Conservation (phyloP, 768 basidiomycete species). For the button mushroom (Agaricus bisporus) region DNA sequence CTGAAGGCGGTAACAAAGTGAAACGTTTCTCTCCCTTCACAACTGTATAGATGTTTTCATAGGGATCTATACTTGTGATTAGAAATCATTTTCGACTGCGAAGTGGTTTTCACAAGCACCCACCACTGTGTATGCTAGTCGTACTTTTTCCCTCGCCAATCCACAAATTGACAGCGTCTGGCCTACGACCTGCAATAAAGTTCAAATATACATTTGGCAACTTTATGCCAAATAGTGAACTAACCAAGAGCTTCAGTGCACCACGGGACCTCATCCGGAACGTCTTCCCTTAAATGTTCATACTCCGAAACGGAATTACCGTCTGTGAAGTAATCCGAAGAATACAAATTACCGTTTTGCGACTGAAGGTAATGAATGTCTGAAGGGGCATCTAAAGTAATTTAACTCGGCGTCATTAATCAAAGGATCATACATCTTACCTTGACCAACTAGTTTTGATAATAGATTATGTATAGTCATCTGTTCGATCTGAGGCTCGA, state of each 20-base stretch:
- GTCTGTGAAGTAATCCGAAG: constrained; percentile 21
- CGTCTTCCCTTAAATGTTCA: constrained; percentile 50
- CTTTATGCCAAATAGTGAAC: constrained; percentile 14
- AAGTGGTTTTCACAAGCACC: constrained; percentile 6
- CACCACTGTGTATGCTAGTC: constrained; percentile 86
- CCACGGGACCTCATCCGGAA: constrained; percentile 66
- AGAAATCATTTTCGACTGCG: neutral
- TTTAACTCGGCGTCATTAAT: neutral
- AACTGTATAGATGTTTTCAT: constrained; percentile 92
- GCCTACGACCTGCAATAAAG: constrained; percentile 38
- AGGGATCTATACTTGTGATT: constrained; percentile 52
- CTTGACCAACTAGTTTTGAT: constrained; percentile 18
- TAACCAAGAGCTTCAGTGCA: constrained; percentile 75
- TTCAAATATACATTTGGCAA: neutral
- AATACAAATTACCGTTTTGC: constrained; percentile 86
- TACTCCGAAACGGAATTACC: constrained; percentile 49
- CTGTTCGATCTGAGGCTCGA: constrained; percentile 62
- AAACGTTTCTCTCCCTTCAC: constrained; percentile 82
- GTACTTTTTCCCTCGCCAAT: constrained; percentile 73
- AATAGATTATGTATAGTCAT: constrained; percentile 64
- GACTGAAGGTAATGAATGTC: constrained; percentile 76
- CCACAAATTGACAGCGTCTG: constrained; percentile 94
- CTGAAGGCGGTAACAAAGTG: constrained; percentile 82
- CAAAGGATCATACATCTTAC: constrained; percentile 1
- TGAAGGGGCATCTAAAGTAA: constrained; percentile 2